These are phyloP conservation scores for Elsinoe arachidis DNA, from an alignment of 2,329 filamentous ascomycete genomes.

Conservation along the genomic window DNA sequence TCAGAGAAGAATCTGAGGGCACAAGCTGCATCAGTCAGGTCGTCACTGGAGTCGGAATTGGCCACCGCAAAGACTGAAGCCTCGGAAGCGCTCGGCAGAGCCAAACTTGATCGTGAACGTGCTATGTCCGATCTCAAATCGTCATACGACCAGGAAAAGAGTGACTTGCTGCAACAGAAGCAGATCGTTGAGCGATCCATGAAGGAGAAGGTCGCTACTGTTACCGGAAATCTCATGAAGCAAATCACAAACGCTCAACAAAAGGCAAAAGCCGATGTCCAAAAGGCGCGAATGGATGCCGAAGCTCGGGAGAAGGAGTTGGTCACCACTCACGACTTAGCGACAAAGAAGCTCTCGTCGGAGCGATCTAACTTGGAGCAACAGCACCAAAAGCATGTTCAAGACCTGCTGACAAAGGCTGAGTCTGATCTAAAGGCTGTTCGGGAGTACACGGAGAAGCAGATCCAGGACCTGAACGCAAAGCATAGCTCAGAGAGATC, in stretches of 20 bases:
- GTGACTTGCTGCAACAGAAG: neutral
- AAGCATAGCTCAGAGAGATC: neutral
- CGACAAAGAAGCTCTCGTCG: neutral
- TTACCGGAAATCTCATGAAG: conserved; percentile 5
- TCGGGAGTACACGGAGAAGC: neutral
- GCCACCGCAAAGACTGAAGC: conserved; percentile 8
- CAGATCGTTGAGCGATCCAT: neutral
- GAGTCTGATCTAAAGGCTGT: too few species aligned
- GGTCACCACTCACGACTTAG: neutral
- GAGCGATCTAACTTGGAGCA: neutral
- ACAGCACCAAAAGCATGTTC: neutral
- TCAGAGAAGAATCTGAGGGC: conserved; percentile 13
- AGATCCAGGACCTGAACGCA: neutral
- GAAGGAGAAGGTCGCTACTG: neutral
- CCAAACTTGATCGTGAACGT: conserved; percentile 10
- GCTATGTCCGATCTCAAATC: conserved; percentile 11
- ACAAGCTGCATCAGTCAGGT: conserved; percentile 3
- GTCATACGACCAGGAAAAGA: conserved; percentile 7
- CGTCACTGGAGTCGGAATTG: conserved; percentile 9
- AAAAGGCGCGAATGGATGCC: neutral
- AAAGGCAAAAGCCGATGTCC: conserved; percentile 1
- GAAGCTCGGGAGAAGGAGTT: neutral
- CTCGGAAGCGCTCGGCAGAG: conserved; percentile 4
- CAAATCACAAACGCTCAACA: conserved; percentile 3
- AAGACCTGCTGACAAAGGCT: neutral